These are phyloP conservation scores for Myotisia sp. DNA, from an alignment of 2,329 filamentous ascomycete species.

Conservation along the genomic window DNA sequence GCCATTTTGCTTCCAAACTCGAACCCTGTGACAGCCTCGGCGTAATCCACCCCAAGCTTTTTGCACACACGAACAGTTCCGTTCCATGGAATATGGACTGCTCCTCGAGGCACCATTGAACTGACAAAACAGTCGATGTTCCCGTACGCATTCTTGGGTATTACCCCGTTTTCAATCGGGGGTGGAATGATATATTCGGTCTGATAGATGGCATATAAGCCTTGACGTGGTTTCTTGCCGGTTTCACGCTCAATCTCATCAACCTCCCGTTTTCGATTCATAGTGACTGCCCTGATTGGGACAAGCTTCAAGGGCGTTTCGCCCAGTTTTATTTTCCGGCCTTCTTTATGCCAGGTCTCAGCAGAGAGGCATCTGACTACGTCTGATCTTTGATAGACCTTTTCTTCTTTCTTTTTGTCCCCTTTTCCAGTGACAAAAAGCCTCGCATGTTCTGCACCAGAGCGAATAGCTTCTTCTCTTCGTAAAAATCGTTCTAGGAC, in stretches of 20 bases:
- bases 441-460: conserved; percentile 54
- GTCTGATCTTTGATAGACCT: conserved; percentile 66
- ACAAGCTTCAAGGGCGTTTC: conserved; percentile 70
- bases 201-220: conserved; percentile 67
- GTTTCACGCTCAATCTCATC: conserved; percentile 67
- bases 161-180: conserved; percentile 68
- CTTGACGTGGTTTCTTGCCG: conserved; percentile 73
- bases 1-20: conserved; percentile 93
- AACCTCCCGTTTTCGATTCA: conserved; percentile 74
- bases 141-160: conserved; percentile 87
- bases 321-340: conserved; percentile 56
- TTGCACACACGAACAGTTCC: conserved; percentile 70
- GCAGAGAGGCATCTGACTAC: conserved; percentile 76
- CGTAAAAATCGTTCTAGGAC: conserved; percentile 75
- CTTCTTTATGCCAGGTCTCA: conserved; percentile 97
- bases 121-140: conserved; percentile 94
- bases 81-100: conserved; percentile 66
- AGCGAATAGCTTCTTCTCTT: conserved; percentile 74
- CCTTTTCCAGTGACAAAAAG: conserved; percentile 64
- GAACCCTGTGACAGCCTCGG: conserved; percentile 89
- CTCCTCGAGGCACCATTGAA: conserved; percentile 79
- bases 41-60: conserved; percentile 70
- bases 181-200: conserved; percentile 92
- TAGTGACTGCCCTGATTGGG: conserved; percentile 79
- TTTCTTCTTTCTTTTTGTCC: conserved; percentile 57